Conservation (phyloP, 2,329 filamentous ascomycete genomes). For the Talaromyces rugulosus region DNA sequence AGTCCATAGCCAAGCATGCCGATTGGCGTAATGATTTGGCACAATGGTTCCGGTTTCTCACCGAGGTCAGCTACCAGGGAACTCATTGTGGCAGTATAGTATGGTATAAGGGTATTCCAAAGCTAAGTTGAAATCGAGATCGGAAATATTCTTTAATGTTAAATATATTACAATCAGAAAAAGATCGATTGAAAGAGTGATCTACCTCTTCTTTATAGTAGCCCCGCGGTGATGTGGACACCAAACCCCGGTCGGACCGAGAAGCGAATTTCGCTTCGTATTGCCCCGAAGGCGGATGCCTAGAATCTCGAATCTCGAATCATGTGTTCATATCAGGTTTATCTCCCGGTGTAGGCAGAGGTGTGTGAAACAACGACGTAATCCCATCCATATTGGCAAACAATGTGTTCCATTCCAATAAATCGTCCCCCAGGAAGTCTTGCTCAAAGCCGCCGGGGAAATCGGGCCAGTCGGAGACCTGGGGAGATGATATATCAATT, state of each 20-base stretch:
- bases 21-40: constrained; percentile 39
- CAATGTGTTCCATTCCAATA: neutral
- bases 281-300: too few relatives aligned
- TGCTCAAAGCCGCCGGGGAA: neutral
- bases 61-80: neutral
- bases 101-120: neutral
- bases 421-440: neutral
- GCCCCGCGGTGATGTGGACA: too few relatives aligned
- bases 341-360: too few relatives aligned
- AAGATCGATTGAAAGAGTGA: neutral
- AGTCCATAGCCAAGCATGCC: constrained; percentile 48
- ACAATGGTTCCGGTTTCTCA: neutral
- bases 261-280: too few relatives aligned
- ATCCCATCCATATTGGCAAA: neutral
- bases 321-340: too few relatives aligned
- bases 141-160: neutral
- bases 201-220: neutral
- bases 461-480: neutral
- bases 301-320: too few relatives aligned
- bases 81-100: neutral
- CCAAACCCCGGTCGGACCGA: too few relatives aligned
- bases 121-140: neutral
- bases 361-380: too few relatives aligned
- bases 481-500: neutral
- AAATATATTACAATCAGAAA: too few relatives aligned